phyloP scores from a whole-genome alignment of 768 basidiomycete genomes.

The Naganishia antarctica region DNA sequence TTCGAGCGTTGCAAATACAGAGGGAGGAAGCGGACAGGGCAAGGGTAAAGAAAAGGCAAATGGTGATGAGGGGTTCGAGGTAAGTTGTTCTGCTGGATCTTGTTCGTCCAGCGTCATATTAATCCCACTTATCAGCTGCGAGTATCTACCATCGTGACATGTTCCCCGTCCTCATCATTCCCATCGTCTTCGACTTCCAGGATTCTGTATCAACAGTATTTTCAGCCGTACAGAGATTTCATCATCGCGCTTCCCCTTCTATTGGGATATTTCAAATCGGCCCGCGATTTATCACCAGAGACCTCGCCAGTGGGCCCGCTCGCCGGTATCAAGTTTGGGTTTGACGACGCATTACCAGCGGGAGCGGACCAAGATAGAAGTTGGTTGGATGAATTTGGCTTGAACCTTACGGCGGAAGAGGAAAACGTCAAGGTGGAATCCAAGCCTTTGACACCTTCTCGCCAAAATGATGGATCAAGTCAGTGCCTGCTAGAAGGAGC shows the following conservation, averaged over 20 bases:
- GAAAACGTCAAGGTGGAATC: background rate
- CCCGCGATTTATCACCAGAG: slow-evolving; percentile 8
- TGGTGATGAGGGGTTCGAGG: slow-evolving; percentile 15
- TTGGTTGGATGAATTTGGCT: slow-evolving; percentile 9
- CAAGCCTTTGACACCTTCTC: background rate
- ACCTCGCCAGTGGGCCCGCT: background rate
- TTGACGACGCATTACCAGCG: background rate
- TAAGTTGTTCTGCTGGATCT: background rate
- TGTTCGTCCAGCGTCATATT: no score
- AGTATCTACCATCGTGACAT: slow-evolving; percentile 12
- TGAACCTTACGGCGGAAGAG: background rate
- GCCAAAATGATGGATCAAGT: background rate
- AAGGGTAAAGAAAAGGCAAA: slow-evolving; percentile 19
- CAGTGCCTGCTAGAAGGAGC: slow-evolving; percentile 12
- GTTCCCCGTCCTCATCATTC: slow-evolving; percentile 10
- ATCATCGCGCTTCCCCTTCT: slow-evolving; percentile 15
- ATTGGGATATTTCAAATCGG: slow-evolving; percentile 16
- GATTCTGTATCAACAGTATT: slow-evolving; percentile 14
- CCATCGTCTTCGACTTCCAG: slow-evolving; percentile 5
- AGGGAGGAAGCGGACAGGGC: background rate
- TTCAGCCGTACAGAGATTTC: slow-evolving; percentile 15
- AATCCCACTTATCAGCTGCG: background rate
- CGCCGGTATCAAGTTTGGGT: slow-evolving; percentile 1
- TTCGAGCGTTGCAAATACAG: background rate
- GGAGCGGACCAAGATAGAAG: background rate